These are phyloP conservation scores for Eucalyptus urophylla DNA, from an alignment of 345 rosid genomes.

Conservation along the genomic window DNA sequence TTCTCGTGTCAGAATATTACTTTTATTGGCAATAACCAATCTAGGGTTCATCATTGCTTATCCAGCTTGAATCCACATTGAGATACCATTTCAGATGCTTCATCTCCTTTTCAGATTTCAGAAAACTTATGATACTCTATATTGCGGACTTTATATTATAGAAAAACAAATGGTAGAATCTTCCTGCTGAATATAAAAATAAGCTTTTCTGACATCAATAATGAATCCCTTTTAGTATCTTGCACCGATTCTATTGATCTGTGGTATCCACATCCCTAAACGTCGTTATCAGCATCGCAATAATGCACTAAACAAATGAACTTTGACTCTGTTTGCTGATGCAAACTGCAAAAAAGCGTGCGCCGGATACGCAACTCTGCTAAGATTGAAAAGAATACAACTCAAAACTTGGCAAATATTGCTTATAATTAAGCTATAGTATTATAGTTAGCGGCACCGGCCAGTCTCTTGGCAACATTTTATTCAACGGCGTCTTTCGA, in stretches of 20 bases:
- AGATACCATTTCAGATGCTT: neutral
- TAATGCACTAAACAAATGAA: neutral
- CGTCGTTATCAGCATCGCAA: neutral
- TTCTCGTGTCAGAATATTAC: neutral
- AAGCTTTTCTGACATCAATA: neutral
- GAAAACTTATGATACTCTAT: neutral
- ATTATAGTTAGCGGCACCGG: neutral
- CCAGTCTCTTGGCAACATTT: neutral
- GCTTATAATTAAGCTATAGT: neutral
- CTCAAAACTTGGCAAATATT: neutral
- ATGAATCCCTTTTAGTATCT: constrained; percentile 12
- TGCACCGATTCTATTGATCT: constrained; percentile 5
- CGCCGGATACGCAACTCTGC: neutral
- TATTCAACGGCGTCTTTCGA: neutral
- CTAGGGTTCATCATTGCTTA: neutral
- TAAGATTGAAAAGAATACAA: neutral
- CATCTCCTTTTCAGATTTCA: neutral
- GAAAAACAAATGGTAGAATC: neutral
- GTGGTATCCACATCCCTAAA: neutral
- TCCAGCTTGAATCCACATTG: neutral
- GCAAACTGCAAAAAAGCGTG: neutral
- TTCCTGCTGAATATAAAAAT: neutral
- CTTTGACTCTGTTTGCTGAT: neutral
- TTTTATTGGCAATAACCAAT: neutral
- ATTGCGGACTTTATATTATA: neutral